phyloP scores from a whole-genome alignment of 2,329 filamentous ascomycete genomes.

The Pseudocercospora pini-densiflorae region DNA sequence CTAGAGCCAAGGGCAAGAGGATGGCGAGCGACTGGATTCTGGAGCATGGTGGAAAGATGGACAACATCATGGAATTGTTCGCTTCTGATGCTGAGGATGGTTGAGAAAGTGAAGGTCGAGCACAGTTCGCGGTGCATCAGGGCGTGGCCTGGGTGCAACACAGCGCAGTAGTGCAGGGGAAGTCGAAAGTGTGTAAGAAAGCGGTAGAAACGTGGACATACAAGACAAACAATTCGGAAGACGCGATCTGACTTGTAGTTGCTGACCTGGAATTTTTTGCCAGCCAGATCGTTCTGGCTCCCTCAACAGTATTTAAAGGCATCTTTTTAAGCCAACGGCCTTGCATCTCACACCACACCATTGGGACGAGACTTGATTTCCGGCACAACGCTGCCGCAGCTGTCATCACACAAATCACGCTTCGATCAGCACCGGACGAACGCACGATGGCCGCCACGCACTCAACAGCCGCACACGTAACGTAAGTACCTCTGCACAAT shows the following conservation, averaged over 20 bases:
- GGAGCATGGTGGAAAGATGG: conserved; percentile 7
- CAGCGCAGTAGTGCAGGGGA: background rate
- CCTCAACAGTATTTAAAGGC: background rate
- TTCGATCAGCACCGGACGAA: background rate
- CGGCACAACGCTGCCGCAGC: too few species aligned
- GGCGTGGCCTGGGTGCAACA: background rate
- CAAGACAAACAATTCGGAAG: background rate
- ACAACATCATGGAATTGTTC: conserved; percentile 2
- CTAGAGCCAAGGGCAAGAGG: background rate
- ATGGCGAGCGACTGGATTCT: background rate
- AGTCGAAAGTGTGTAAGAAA: background rate
- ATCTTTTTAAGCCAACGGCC: too few species aligned
- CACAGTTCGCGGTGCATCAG: too few species aligned
- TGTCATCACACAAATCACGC: background rate
- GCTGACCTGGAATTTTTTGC: background rate
- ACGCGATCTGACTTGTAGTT: background rate
- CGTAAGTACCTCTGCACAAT: background rate
- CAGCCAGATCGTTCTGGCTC: background rate
- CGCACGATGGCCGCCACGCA: background rate
- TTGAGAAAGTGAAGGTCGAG: background rate
- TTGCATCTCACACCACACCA: background rate
- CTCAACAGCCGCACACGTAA: background rate
- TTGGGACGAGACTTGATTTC: too few species aligned
- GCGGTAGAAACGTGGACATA: background rate
- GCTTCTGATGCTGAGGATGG: background rate